Percentiles rank a stretch among this genome's conserved stretches.
Evolutionary conservation across 768 basidiomycete genomes (phyloP).

Genomic region (Suillus americanus): DNA sequence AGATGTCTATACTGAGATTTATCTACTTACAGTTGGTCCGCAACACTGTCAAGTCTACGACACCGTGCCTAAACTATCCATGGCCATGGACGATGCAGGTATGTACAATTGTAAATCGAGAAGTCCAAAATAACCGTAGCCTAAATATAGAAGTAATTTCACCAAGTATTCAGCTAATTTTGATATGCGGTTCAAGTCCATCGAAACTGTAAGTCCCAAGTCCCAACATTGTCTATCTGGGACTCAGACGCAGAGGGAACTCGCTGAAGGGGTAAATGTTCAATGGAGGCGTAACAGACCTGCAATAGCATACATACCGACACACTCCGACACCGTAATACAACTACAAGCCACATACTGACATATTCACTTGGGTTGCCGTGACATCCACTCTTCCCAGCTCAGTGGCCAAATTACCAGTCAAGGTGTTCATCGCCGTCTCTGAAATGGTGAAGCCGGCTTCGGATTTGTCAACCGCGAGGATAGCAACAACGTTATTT

Average conservation of each 20-base stretch:
- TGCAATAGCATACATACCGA: background rate
- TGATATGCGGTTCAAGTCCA: background rate
- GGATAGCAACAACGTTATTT: slow-evolving; percentile 42
- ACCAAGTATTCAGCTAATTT: background rate
- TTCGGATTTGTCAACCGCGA: slow-evolving; percentile 53
- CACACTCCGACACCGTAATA: background rate
- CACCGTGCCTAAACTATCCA: background rate
- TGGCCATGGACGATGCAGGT: background rate
- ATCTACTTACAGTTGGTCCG: background rate
- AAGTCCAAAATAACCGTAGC: background rate
- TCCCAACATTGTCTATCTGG: background rate
- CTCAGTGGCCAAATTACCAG: slow-evolving; percentile 9
- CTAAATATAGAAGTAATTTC: background rate
- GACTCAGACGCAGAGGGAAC: background rate
- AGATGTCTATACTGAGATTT: background rate
- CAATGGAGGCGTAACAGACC: background rate
- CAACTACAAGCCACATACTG: slow-evolving; percentile 7
- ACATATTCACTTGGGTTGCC: background rate
- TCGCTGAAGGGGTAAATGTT: background rate
- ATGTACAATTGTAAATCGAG: background rate
- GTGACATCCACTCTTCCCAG: slow-evolving; percentile 23
- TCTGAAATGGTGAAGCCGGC: slow-evolving; percentile 38
- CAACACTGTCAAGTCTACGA: background rate
- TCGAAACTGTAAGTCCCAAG: background rate
- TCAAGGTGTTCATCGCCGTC: slow-evolving; percentile 28